A percentile compares a stretch with the other conserved stretches of the same genome.
Conservation (phyloP, 1,284 basidiomycete species). For the Tilletia setariae region DNA sequence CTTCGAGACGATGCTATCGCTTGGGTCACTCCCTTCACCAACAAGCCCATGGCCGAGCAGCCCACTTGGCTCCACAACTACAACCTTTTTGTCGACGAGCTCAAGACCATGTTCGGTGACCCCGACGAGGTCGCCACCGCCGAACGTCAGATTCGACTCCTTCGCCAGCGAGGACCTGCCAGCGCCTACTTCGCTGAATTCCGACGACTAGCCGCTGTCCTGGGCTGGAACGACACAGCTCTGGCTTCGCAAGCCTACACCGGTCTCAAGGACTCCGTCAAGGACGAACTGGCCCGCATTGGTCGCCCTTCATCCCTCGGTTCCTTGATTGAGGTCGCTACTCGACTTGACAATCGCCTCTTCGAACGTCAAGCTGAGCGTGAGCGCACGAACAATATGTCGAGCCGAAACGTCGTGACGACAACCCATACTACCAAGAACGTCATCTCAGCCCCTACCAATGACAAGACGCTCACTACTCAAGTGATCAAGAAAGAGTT, state of each 20-base stretch:
- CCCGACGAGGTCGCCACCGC: too few relatives aligned
- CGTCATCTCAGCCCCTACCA: too few relatives aligned
- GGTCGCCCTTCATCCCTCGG: background rate
- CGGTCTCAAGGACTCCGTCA: constrained; percentile 6
- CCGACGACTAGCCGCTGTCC: background rate
- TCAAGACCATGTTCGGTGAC: too few relatives aligned
- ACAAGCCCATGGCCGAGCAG: too few relatives aligned
- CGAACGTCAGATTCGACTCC: background rate
- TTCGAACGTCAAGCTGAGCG: constrained; percentile 1
- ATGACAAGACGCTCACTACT: background rate
- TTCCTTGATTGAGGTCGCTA: background rate
- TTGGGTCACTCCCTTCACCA: too few relatives aligned
- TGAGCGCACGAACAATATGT: too few relatives aligned
- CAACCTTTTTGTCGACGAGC: too few relatives aligned
- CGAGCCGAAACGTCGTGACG: too few relatives aligned
- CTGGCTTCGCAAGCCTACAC: background rate
- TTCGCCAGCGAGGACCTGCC: background rate
- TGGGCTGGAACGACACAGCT: constrained; percentile 4
- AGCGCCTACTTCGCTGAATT: constrained; percentile 13
- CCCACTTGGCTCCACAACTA: too few relatives aligned
- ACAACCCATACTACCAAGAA: too few relatives aligned
- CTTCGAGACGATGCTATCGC: too few relatives aligned
- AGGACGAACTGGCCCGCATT: constrained; percentile 9
- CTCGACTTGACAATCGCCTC: constrained; percentile 11
- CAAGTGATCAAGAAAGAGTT: too few relatives aligned